Base-by-base conservation (phyloP, 2,329 filamentous ascomycete genomes). In the Aureobasidium subglaciale region DNA sequence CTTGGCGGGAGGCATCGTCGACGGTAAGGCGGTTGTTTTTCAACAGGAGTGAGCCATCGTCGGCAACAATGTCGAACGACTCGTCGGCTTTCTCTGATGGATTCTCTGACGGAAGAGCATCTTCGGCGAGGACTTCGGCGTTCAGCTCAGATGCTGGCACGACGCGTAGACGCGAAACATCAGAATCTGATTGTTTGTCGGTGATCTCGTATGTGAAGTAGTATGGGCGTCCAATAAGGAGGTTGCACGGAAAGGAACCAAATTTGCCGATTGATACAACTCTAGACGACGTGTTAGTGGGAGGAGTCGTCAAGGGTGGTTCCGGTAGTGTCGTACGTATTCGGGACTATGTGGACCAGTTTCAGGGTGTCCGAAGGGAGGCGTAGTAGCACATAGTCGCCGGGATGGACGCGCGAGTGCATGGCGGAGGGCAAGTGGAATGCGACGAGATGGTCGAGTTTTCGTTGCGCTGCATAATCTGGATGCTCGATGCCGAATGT, bases 131-230 rank as follows among this genome's bases (percentile, higher is more conserved):
- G 42, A 75, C 73, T 63, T 95, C 90, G 40, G 86, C 87, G 67
- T 96, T 88, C 35, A 96, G 78, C 71, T 97, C 92, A 32, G 83
- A 78, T 1, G 89, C 81, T 1, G 89, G 81, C 0, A 96, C 88
- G 3, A 96, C 78, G 30, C 90, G 87, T 55, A 97, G 73, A 13
- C 83, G 78, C 43, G 83, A 82, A 60, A 75, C 76, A 61, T 87
- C 83, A 59, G 79, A 79, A 35, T 71, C 65, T 4, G 84, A 78
- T 24, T 77, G 71, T 65, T 81, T 83, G 64, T 96, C 90, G 60
- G 87, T 80, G 2, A 97, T 78, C 70, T 97, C 92, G 72, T 90
- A 99, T 1, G 91, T 97, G 58, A 95, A 77, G 73, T 96, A 83
- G 68, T 89, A 96, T 0, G 93, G 93, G 7, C 93, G 85, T n/a